phyloP scores from a whole-genome alignment of 2,329 filamentous ascomycete genomes.

The Paracoccidioides lutzii region DNA sequence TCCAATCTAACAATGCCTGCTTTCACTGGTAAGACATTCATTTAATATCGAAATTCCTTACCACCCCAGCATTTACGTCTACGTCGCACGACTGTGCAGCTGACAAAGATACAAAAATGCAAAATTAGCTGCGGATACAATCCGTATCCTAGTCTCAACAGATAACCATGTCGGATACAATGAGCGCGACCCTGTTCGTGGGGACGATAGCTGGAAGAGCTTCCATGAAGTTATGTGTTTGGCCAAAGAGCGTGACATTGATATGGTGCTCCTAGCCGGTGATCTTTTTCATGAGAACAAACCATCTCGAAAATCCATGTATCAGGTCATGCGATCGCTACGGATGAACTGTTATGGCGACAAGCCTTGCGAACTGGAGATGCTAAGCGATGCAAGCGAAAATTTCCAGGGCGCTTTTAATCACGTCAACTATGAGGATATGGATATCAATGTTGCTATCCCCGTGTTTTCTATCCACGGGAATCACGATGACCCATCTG shows the following conservation, averaged over 20 bases:
- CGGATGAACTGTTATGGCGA: constrained; percentile 89
- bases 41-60: not conserved
- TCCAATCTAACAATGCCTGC: constrained; percentile 15
- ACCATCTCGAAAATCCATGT: constrained; percentile 87
- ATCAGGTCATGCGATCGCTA: constrained; percentile 90
- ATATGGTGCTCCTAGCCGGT: constrained; percentile 91
- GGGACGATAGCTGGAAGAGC: constrained; percentile 89
- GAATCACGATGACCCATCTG: constrained; percentile 97
- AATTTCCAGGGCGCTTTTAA: constrained; percentile 83
- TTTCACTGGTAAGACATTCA: constrained; percentile 16
- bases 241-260: constrained; percentile 77
- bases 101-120: not conserved
- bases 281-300: constrained; percentile 98
- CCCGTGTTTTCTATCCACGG: constrained; percentile 97
- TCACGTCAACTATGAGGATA: constrained; percentile 95
- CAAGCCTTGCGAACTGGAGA: constrained; percentile 89
- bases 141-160: constrained; percentile 84
- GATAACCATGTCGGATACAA: constrained; percentile 97
- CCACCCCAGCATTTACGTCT: not conserved
- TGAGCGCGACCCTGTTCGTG: constrained; percentile 85
- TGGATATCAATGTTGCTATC: constrained; percentile 92
- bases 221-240: constrained; percentile 93
- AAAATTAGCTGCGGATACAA: constrained; percentile 56
- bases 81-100: not conserved
- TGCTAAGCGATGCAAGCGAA: constrained; percentile 83